Evolutionary conservation across 2,329 filamentous ascomycete genomes (phyloP), one percentile per base, ranked within the genome.

Genomic region (Parastagonospora nodorum): DNA sequence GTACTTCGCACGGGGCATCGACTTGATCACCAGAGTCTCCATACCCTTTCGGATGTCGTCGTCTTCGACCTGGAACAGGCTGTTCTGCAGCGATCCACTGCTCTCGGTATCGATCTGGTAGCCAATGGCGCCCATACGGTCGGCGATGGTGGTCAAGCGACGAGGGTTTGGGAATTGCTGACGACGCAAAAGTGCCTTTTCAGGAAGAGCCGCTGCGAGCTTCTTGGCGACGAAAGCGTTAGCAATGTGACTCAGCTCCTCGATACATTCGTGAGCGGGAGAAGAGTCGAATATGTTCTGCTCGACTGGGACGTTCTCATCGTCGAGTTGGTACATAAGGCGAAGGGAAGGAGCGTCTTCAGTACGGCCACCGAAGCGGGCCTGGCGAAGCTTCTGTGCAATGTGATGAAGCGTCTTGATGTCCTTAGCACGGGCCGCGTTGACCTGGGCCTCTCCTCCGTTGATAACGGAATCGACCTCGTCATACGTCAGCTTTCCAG

Each of bases 301-400:
- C 77, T 96, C 92, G 35, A 97, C 92, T 2, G 93, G 94, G 45
- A 97, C 91, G 74, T 97, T 97, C 80, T 99, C 94, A 64, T 99
- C 94, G 63, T 99, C 94, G 35, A 97, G 83, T 76, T 96, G 92
- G 75, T 96, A 92, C 55, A 97, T 80, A 40, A 99, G 83, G 50
- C 94, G 89, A 45, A 99, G 84, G 35, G 93, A 88, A 30, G 92
- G 89, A 64, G 96, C 89, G 10, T 89, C 86, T 58, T 89, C 85
- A 37, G 86, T 86, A 31, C 89, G 88, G 45, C 92, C 88, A 49
- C 89, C 90, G 51, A 97, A 88, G 52, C 94, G 89, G 42, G 85
- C 82, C 76, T 97, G 90, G 37, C 92, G 88, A 82, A 97, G 95
- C 74, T 94, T 96, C 69, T 92, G 88, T 5, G 92, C 86, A 58